A percentile compares a stretch with the other conserved stretches of the same genome.
phyloP scores from a whole-genome alignment of 2,329 filamentous ascomycete genomes.

The Aphanocladium album region DNA sequence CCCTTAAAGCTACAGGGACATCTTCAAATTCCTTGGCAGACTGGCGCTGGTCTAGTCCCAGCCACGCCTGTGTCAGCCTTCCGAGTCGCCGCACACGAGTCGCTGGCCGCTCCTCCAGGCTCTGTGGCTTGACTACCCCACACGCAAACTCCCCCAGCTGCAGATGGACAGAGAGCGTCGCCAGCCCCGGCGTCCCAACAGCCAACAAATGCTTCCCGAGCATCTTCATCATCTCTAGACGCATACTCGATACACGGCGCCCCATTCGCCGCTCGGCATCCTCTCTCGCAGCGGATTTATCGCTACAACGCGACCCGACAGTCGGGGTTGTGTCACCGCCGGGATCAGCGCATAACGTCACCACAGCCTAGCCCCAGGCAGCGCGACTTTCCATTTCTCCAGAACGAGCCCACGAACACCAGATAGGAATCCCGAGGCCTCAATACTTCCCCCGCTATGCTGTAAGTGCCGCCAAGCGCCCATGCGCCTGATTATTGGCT shows the following conservation, averaged over 20 bases:
- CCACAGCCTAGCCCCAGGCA: neutral
- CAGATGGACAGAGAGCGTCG: constrained; percentile 3
- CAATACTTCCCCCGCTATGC: neutral
- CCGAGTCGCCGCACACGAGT: constrained; percentile 2
- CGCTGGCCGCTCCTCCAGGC: neutral
- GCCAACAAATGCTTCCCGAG: neutral
- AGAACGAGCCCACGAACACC: neutral
- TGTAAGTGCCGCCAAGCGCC: neutral
- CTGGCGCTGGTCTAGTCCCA: neutral
- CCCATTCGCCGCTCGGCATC: too few species aligned
- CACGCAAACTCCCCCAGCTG: constrained; percentile 9
- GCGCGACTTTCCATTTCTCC: constrained; percentile 2
- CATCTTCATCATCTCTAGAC: neutral
- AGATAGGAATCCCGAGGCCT: neutral
- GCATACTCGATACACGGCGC: neutral
- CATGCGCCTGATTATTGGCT: neutral
- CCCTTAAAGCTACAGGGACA: neutral
- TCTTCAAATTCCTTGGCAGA: neutral
- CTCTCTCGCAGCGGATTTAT: neutral
- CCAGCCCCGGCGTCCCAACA: constrained; percentile 6
- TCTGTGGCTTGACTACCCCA: constrained; percentile 12
- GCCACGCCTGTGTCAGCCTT: constrained; percentile 4
- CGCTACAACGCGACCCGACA: neutral
- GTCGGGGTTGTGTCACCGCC: neutral
- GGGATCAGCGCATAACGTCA: neutral